Conservation (phyloP, 352 stramenopile genomes). For the Phytopythium delawarense region DNA sequence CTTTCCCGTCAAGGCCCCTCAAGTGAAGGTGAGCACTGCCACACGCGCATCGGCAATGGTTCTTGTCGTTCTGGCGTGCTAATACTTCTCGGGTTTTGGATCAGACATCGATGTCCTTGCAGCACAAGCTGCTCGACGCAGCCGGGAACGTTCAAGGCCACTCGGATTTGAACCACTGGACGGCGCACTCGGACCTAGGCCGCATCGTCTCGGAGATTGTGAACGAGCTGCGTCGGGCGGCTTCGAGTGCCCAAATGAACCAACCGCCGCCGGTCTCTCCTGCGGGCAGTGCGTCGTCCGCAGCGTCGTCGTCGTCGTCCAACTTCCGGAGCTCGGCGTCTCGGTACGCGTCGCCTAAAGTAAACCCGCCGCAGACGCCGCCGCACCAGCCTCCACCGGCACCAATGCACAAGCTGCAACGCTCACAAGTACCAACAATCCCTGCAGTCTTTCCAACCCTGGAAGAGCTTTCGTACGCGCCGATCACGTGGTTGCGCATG, state of each 20-base stretch:
- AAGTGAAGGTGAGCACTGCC: conserved; percentile 38
- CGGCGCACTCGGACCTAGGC: conserved; percentile 76
- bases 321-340: conserved; percentile 6
- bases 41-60: background rate
- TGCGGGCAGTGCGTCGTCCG: conserved; percentile 13
- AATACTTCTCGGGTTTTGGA: background rate
- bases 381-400: conserved; percentile 30
- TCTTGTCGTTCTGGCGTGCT: background rate
- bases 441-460: conserved; percentile 69
- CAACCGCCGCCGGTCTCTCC: conserved; percentile 18
- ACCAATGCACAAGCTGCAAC: conserved; percentile 40
- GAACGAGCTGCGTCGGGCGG: conserved; percentile 37
- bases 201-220: conserved; percentile 77
- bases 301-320: conserved; percentile 16
- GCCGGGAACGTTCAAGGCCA: conserved; percentile 67
- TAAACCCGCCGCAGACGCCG: conserved; percentile 16
- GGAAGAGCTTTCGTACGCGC: conserved; percentile 70
- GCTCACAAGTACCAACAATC: conserved; percentile 72
- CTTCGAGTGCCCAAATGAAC: conserved; percentile 12
- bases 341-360: conserved; percentile 19
- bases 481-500: background rate
- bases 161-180: conserved; percentile 76
- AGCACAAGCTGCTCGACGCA: conserved; percentile 72
- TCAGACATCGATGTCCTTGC: conserved; percentile 63
- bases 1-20: conserved; percentile 66